Percentiles rank a stretch among this genome's conserved stretches.
These are phyloP conservation scores for Cantharellus anzutake DNA, from an alignment of 768 basidiomycete species.

Conservation along the genomic window DNA sequence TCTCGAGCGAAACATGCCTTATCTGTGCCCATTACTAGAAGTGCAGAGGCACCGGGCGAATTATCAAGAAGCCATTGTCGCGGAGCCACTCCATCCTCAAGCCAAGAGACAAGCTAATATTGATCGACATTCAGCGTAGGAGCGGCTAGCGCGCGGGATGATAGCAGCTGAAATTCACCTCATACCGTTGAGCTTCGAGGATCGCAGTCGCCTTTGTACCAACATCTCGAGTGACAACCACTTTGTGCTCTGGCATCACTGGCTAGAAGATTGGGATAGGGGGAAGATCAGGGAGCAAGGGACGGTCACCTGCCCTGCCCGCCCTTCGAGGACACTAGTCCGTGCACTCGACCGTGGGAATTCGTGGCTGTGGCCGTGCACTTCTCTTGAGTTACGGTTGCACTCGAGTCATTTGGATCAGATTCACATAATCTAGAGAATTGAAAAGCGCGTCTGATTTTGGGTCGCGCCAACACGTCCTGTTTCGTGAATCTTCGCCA, in stretches of 20 bases:
- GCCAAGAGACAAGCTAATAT: conserved; percentile 29
- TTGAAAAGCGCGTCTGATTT: no score
- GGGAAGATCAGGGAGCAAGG: no score
- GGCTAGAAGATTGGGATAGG: no score
- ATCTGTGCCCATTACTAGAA: conserved; percentile 45
- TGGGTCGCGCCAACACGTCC: no score
- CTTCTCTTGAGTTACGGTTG: no score
- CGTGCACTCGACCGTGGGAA: no score
- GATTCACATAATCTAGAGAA: no score
- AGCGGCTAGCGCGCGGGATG: not conserved
- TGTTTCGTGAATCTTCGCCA: no score
- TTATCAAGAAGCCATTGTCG: conserved; percentile 60
- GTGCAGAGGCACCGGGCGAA: conserved; percentile 40
- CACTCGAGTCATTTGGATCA: no score
- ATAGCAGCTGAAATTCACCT: not conserved
- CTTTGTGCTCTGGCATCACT: conserved; percentile 4
- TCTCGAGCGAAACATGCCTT: conserved; percentile 26
- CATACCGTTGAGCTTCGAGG: conserved; percentile 3
- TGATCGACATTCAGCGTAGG: not conserved
- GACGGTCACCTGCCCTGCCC: no score
- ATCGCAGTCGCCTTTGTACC: conserved; percentile 10
- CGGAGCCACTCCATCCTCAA: conserved; percentile 35
- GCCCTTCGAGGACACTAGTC: no score
- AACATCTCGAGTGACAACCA: conserved; percentile 15
- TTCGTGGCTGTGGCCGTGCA: no score